phyloP scores from a whole-genome alignment of 768 basidiomycete genomes.

The Lyophyllum semitale region DNA sequence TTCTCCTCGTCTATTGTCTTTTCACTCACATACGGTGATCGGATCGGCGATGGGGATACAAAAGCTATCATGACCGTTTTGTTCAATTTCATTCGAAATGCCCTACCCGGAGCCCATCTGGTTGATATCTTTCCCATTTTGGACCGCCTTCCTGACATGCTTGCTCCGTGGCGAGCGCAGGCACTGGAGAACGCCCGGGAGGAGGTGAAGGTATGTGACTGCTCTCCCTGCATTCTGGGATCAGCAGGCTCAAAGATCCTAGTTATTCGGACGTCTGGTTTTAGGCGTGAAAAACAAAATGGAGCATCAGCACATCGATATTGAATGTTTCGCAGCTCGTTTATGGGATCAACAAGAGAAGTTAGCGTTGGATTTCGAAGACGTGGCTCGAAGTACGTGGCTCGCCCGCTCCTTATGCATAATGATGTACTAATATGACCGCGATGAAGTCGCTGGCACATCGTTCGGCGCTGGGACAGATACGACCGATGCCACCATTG shows the following conservation, averaged over 20 bases:
- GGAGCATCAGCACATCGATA: constrained; percentile 13
- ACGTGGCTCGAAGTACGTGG: neutral
- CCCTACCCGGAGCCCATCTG: constrained; percentile 15
- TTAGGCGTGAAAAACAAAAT: constrained; percentile 21
- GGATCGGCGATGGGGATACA: constrained; percentile 17
- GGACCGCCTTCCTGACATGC: constrained; percentile 11
- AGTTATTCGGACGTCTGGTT: constrained; percentile 22
- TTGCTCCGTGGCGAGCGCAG: constrained; percentile 12
- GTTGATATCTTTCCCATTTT: constrained; percentile 15
- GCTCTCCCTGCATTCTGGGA: too few species aligned
- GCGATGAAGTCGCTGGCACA: constrained; percentile 11
- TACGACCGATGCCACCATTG: neutral
- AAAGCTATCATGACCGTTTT: constrained; percentile 18
- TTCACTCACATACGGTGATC: neutral
- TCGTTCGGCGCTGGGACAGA: constrained; percentile 6
- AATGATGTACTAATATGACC: too few species aligned
- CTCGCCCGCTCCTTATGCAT: neutral
- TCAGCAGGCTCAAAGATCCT: neutral
- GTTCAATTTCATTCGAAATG: constrained; percentile 23
- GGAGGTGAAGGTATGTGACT: constrained; percentile 9
- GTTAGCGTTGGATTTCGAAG: constrained; percentile 2
- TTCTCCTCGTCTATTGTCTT: constrained; percentile 3
- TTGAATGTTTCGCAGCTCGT: constrained; percentile 16
- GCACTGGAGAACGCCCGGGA: constrained; percentile 9
- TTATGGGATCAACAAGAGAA: constrained; percentile 12